A percentile compares a stretch with the other conserved stretches of the same genome.
These are phyloP conservation scores for Keithomyces neogunnii DNA, from an alignment of 2,329 filamentous ascomycete genomes.

Conservation along the genomic window DNA sequence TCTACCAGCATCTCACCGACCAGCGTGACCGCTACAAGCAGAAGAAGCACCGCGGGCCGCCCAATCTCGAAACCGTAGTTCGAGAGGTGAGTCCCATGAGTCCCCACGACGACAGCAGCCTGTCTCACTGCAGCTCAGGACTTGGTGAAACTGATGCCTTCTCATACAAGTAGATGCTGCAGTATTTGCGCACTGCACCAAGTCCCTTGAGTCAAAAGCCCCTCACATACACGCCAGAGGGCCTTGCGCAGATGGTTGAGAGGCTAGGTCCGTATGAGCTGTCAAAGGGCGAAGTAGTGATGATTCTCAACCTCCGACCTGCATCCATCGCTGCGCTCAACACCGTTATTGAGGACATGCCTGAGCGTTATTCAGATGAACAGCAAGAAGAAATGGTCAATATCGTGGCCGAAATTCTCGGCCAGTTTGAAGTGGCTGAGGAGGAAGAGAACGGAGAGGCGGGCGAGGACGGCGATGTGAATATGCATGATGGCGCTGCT, in stretches of 20 bases:
- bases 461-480: conserved; percentile 25
- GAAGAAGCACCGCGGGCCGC: conserved; percentile 41
- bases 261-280: conserved; percentile 49
- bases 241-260: conserved; percentile 45
- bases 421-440: conserved; percentile 30
- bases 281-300: conserved; percentile 59
- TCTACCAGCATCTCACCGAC: conserved; percentile 55
- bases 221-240: conserved; percentile 41
- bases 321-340: conserved; percentile 48
- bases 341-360: conserved; percentile 57
- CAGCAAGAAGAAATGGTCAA: conserved; percentile 50
- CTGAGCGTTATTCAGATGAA: conserved; percentile 48
- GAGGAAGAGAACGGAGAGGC: conserved; percentile 20
- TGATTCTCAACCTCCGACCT: conserved; percentile 60
- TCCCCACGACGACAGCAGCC: no score
- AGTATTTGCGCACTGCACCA: conserved; percentile 48
- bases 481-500: conserved; percentile 27
- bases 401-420: conserved; percentile 49
- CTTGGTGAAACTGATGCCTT: not conserved
- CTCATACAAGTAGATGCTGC: conserved; percentile 38
- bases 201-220: conserved; percentile 48
- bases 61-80: conserved; percentile 52
- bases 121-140: not conserved
- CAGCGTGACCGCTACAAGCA: conserved; percentile 44
- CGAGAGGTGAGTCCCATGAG: conserved; percentile 45